Percentiles rank a stretch among this genome's conserved stretches.
These are phyloP conservation scores for Termitomyces sp. DNA, from an alignment of 768 basidiomycete species.

Conservation along the genomic window DNA sequence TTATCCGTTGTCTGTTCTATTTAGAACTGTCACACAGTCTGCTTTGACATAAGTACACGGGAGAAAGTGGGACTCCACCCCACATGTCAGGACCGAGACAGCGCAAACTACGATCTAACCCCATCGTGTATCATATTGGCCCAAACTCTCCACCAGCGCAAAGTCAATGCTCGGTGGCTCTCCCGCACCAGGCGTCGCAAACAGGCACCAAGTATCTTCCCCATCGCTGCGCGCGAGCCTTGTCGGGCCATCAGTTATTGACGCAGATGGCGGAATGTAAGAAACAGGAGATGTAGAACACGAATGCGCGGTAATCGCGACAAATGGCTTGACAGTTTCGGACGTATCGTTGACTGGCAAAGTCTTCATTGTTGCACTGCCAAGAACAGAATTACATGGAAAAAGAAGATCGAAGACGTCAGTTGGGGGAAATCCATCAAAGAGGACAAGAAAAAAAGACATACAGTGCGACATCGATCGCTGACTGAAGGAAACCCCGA, in stretches of 20 bases:
- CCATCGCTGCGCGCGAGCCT: slow-evolving; percentile 45
- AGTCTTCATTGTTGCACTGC: slow-evolving; percentile 7
- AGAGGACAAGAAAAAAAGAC: background rate
- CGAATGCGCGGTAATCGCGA: slow-evolving; percentile 42
- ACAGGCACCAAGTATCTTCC: slow-evolving; percentile 50
- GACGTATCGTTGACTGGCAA: background rate
- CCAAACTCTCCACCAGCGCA: slow-evolving; percentile 26
- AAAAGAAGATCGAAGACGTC: background rate
- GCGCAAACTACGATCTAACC: slow-evolving; percentile 11
- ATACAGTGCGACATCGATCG: slow-evolving; percentile 46
- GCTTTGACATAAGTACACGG: no score
- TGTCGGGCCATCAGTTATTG: slow-evolving; percentile 23
- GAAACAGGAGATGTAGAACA: slow-evolving; percentile 45
- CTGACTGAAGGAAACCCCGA: slow-evolving; percentile 46
- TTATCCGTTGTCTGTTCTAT: background rate
- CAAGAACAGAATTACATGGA: background rate
- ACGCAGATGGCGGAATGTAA: slow-evolving; percentile 35
- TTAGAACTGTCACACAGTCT: background rate
- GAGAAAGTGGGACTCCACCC: no score
- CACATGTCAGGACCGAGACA: background rate
- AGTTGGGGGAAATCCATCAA: background rate
- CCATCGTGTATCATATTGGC: slow-evolving; percentile 29
- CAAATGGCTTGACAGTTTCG: slow-evolving; percentile 27
- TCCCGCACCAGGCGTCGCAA: slow-evolving; percentile 25
- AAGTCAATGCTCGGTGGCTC: slow-evolving; percentile 25